Conservation (phyloP, 2,329 filamentous ascomycete species). For the Stemphylium vesicarium region DNA sequence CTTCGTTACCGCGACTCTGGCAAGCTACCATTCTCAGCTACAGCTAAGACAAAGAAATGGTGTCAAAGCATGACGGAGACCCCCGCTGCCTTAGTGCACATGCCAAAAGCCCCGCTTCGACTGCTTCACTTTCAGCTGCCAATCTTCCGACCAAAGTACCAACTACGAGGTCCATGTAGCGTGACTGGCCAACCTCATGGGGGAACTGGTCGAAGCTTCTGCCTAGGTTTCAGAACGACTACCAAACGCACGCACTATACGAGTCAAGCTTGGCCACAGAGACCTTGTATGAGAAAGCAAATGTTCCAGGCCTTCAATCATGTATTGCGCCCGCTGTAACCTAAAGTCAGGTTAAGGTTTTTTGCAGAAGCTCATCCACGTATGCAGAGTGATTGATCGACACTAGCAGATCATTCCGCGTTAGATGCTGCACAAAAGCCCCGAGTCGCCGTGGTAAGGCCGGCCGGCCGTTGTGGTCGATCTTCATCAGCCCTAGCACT, state of each 20-base stretch:
- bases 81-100: no score
- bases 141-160: no score
- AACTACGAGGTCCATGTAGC: no score
- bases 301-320: neutral
- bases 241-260: neutral
- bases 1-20: no score
- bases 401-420: slow-evolving; percentile 2
- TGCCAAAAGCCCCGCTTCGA: no score
- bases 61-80: no score
- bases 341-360: neutral
- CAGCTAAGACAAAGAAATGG: no score
- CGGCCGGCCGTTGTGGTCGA: neutral
- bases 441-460: slow-evolving; percentile 3
- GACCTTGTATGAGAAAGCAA: neutral
- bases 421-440: neutral
- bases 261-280: neutral
- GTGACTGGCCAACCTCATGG: no score
- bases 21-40: no score
- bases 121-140: no score
- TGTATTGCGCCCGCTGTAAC: neutral
- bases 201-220: neutral
- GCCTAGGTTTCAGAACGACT: neutral
- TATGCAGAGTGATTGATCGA: slow-evolving; percentile 2
- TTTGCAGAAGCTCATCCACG: neutral
- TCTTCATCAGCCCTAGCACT: neutral